phyloP scores from a whole-genome alignment of 148 eudicot species.

The Talinum fruticosum region DNA sequence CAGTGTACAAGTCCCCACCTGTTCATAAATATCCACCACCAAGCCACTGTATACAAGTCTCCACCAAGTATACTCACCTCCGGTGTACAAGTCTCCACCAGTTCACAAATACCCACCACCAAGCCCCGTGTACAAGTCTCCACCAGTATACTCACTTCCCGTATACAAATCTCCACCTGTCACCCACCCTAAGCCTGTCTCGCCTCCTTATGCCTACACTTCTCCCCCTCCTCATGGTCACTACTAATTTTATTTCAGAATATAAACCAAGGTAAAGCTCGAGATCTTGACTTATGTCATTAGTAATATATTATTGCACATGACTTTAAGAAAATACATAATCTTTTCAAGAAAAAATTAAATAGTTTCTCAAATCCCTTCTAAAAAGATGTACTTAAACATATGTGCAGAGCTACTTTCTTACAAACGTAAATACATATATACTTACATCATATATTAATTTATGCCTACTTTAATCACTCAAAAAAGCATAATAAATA shows the following conservation, averaged over 20 bases:
- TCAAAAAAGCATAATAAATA: too few relatives aligned
- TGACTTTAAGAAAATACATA: too few relatives aligned
- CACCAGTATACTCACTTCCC: constrained; percentile 6
- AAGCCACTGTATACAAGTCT: too few relatives aligned
- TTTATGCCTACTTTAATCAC: too few relatives aligned
- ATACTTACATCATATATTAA: too few relatives aligned
- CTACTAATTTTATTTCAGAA: background rate
- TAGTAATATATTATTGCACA: background rate
- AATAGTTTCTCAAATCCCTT: too few relatives aligned
- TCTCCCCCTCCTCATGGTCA: background rate
- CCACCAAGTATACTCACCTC: too few relatives aligned
- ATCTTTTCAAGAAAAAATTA: too few relatives aligned
- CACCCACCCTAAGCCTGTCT: constrained; percentile 13
- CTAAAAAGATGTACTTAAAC: too few relatives aligned
- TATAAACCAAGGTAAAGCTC: background rate
- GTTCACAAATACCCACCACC: background rate
- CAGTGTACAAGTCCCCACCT: background rate
- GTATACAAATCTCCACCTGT: constrained; percentile 25
- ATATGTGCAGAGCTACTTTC: too few relatives aligned
- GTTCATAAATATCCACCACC: too few relatives aligned
- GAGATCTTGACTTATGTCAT: background rate
- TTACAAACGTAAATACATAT: too few relatives aligned
- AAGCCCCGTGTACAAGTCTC: constrained; percentile 13
- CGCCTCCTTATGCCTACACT: constrained; percentile 15
- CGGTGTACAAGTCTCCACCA: background rate